Percentiles rank a stretch among this genome's conserved stretches.
Conservation (phyloP, 805 yeast genomes). For the Wickerhamiella bombiphila region DNA sequence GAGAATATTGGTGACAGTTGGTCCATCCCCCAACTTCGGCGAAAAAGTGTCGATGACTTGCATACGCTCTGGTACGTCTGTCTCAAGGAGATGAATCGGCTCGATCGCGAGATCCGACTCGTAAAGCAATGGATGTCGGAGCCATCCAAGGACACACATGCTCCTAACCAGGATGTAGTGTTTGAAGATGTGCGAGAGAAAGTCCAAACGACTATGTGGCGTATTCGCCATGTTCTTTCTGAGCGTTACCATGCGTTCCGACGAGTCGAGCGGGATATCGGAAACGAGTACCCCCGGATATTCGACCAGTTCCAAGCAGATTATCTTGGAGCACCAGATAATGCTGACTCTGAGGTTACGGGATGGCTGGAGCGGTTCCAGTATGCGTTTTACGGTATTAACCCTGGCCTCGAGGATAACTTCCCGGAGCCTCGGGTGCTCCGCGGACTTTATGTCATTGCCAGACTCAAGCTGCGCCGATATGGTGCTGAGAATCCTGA, state of each 20-base stretch:
- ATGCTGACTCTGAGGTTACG: conserved; percentile 44
- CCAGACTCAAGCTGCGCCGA: conserved; percentile 49
- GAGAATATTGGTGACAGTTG: conserved; percentile 47
- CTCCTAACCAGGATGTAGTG: conserved; percentile 5
- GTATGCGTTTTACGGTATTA: conserved; percentile 71
- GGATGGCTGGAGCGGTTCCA: conserved; percentile 67
- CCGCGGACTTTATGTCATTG: conserved; percentile 54
- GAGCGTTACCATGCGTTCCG: conserved; percentile 68
- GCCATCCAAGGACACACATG: conserved; percentile 15
- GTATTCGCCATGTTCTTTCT: conserved; percentile 72
- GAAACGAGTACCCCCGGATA: conserved; percentile 31
- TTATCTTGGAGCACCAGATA: conserved; percentile 41
- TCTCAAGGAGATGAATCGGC: conserved; percentile 63
- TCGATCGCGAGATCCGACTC: conserved; percentile 62
- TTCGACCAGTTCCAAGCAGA: conserved; percentile 41
- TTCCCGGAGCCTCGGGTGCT: conserved; percentile 44
- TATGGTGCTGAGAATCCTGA: conserved; percentile 25
- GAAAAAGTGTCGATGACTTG: conserved; percentile 81
- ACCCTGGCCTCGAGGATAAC: conserved; percentile 48
- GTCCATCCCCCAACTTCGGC: conserved; percentile 76
- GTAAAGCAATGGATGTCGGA: conserved; percentile 25
- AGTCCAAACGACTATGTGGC: conserved; percentile 51
- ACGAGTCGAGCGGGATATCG: conserved; percentile 33
- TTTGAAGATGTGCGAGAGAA: conserved; percentile 27
- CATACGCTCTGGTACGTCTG: conserved; percentile 85